Conservation (phyloP, 805 yeast species). For the Debaryomyces castellii region DNA sequence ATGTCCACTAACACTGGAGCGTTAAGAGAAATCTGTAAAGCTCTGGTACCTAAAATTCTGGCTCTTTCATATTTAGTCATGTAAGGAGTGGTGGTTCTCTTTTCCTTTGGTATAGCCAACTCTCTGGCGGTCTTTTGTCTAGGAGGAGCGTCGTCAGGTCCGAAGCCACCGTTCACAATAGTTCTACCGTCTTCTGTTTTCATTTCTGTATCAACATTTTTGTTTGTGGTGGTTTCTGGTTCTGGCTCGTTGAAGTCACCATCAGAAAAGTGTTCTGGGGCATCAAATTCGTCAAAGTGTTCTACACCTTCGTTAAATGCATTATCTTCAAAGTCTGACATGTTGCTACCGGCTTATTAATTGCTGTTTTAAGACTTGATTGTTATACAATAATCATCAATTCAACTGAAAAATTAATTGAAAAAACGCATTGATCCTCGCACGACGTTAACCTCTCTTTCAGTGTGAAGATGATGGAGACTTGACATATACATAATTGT, state of each 20-base stretch:
- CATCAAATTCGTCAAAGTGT: constrained; percentile 78
- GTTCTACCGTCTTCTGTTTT: constrained; percentile 70
- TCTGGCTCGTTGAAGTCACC: constrained; percentile 51
- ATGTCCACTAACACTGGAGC: constrained; percentile 98
- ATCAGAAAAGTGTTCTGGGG: constrained; percentile 75
- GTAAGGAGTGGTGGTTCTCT: constrained; percentile 94
- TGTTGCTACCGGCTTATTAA: constrained; percentile 8
- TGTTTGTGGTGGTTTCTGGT: constrained; percentile 18
- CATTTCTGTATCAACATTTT: constrained; percentile 41
- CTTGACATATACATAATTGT: not conserved
- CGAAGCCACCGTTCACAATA: constrained; percentile 68
- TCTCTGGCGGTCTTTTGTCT: constrained; percentile 69
- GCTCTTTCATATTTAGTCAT: constrained; percentile 99
- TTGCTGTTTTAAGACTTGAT: not conserved
- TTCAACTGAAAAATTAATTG: constrained; percentile 5
- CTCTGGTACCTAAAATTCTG: constrained; percentile 95
- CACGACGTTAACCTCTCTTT: not conserved
- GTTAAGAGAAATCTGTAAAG: constrained; percentile 94
- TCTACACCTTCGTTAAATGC: constrained; percentile 70
- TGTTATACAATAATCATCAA: not conserved
- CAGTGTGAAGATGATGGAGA: not conserved
- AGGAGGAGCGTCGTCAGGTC: constrained; percentile 50
- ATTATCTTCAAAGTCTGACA: constrained; percentile 46
- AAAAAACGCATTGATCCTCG: constrained; percentile 1
- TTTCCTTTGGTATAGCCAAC: constrained; percentile 84